Evolutionary conservation across 2,329 filamentous ascomycete genomes (phyloP), one percentile per base, ranked within the genome.

Genomic region (Knufia petricola): DNA sequence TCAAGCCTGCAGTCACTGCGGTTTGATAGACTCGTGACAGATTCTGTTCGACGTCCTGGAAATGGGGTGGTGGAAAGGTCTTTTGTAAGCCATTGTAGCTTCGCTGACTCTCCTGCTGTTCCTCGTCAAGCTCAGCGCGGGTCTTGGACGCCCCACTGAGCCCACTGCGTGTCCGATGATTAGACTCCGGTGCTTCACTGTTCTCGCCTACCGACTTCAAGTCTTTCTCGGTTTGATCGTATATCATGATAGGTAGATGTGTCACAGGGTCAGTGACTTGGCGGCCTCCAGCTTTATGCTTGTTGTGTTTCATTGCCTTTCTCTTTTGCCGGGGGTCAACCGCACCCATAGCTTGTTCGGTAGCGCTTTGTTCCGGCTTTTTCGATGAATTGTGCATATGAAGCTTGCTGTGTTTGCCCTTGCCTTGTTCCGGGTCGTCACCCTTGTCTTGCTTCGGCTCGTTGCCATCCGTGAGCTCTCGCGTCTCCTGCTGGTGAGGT

Each of bases 181-280:
- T 63, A 13, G 63, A 60, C 8, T 70, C 71, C 31, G 64, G 59
- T 0, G 69, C 62, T 2, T 66, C 63, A 3, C 67, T 62, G 52
- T 75, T 75, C 59, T 74, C 66, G 28, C 67, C 61, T 20, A 68
- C 64, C 45, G 63, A 62, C 51, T 74, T 67, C 26, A 86, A 67
- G 46, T 83, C 79, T 32, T 78, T 74, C 23, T 74, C 70, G 0
- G 82, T 85, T 57, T 81, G 81, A 59, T 86, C 83, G 59, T 84
- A 79, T 30, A 85, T 82, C 30, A 66, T 69, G 41, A 85, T 73
- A 1, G 82, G 81, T 2, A 86, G 69, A 63, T 86, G 83, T 1
- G 83, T 87, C 32, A 86, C 74, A 0, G 82, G 82, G 58, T 87
- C 83, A 1, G 82, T 86, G 40, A 86, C 82, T 60, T 83, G 73